phyloP scores from a whole-genome alignment of 108 stramenopile genomes.

The Cyclotella sp. region DNA sequence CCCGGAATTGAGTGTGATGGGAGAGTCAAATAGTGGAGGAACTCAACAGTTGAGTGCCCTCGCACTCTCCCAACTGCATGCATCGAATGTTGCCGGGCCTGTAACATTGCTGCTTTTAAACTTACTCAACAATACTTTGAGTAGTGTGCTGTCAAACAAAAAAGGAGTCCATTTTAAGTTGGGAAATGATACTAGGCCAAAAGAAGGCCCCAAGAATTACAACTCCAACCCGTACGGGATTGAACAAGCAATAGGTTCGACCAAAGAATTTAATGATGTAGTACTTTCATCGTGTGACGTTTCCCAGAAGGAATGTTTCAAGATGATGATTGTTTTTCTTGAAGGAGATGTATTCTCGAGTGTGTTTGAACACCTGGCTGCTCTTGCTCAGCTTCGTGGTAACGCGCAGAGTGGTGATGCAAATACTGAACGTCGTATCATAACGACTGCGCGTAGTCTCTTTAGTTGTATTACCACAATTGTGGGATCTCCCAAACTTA shows the following conservation, averaged over 20 bases:
- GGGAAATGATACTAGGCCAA: slow-evolving; percentile 14
- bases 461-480: slow-evolving; percentile 44
- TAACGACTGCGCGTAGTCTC: slow-evolving; percentile 29
- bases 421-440: slow-evolving; percentile 20
- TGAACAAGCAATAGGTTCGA: not conserved
- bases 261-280: slow-evolving; percentile 11
- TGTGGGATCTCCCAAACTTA: slow-evolving; percentile 25
- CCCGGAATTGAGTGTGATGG: slow-evolving; percentile 33
- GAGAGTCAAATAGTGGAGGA: slow-evolving; percentile 6
- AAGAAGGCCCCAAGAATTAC: slow-evolving; percentile 28
- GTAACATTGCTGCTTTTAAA: slow-evolving; percentile 7
- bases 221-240: slow-evolving; percentile 42
- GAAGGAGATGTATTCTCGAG: slow-evolving; percentile 42
- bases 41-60: slow-evolving; percentile 20
- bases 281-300: slow-evolving; percentile 24
- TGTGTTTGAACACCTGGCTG: slow-evolving; percentile 50
- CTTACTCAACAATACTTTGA: slow-evolving; percentile 2
- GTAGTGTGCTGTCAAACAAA: slow-evolving; percentile 6
- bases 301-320: slow-evolving; percentile 28
- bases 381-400: slow-evolving; percentile 46
- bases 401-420: slow-evolving; percentile 24
- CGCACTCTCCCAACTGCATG: slow-evolving; percentile 34
- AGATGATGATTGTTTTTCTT: slow-evolving; percentile 31
- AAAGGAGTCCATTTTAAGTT: not conserved
- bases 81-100: not conserved